phyloP scores from a whole-genome alignment of 1,139 yeast genomes.

The Nadsonia commutata region DNA sequence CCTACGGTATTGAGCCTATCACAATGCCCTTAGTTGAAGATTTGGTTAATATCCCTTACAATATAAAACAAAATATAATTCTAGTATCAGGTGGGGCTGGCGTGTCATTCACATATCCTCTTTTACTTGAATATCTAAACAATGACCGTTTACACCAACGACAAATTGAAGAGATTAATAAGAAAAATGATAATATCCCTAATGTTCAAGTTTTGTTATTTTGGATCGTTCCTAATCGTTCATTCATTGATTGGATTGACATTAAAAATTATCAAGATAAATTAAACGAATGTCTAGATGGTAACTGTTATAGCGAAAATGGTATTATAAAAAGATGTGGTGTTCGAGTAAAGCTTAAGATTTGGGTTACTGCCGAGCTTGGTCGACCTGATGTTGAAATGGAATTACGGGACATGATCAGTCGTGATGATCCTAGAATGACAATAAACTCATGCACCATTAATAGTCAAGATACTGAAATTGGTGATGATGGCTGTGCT shows the following conservation, averaged over 20 bases:
- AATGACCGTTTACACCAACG: conserved; percentile 2
- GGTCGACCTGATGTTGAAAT: conserved; percentile 13
- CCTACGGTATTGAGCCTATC: conserved; percentile 15
- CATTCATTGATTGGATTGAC: conserved; percentile 13
- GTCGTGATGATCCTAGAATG: conserved; percentile 1
- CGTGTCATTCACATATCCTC: conserved; percentile 18
- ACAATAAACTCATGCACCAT: background rate
- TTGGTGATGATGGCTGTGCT: background rate
- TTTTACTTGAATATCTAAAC: conserved; percentile 12
- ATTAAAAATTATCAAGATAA: conserved; percentile 5
- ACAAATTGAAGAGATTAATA: background rate
- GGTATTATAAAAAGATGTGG: conserved; percentile 1
- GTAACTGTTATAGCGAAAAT: background rate
- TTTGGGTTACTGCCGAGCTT: conserved; percentile 14
- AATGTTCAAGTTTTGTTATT: conserved; percentile 11
- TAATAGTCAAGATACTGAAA: background rate
- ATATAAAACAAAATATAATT: conserved; percentile 9
- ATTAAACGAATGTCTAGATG: conserved; percentile 3
- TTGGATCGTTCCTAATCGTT: conserved; percentile 17
- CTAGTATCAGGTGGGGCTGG: conserved; percentile 20
- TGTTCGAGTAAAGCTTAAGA: conserved; percentile 3
- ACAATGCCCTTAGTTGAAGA: conserved; percentile 7
- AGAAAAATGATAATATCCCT: background rate
- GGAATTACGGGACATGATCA: conserved; percentile 8
- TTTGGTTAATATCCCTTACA: background rate